These are phyloP conservation scores for Phialophora chinensis DNA, from an alignment of 2,329 filamentous ascomycete genomes.

Conservation along the genomic window DNA sequence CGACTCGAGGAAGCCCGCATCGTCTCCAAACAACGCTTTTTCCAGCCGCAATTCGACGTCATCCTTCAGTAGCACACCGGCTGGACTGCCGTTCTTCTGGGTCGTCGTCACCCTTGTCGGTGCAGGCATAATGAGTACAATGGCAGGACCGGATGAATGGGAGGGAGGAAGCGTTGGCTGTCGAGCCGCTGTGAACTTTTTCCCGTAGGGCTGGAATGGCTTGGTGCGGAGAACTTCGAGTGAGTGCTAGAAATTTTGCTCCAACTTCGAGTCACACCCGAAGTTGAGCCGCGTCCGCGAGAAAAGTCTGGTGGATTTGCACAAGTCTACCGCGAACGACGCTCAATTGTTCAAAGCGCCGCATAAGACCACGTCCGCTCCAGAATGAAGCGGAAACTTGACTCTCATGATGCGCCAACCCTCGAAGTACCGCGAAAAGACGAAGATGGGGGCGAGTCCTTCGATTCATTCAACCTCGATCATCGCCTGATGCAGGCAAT, in stretches of 20 bases:
- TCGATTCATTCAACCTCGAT: constrained; percentile 80
- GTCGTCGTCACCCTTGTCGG: constrained; percentile 11
- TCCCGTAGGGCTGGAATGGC: neutral
- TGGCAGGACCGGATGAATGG: neutral
- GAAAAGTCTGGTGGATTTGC: constrained; percentile 15
- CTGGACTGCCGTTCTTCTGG: neutral
- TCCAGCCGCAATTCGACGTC: constrained; percentile 85
- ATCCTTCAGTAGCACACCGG: constrained; percentile 68
- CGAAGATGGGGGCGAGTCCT: constrained; percentile 57
- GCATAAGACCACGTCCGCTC: neutral
- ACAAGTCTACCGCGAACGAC: neutral
- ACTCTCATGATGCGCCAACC: constrained; percentile 54
- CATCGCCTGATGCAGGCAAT: constrained; percentile 84
- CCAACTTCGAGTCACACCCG: constrained; percentile 5
- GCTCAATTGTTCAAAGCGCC: neutral
- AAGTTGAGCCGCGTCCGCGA: constrained; percentile 10
- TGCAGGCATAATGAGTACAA: constrained; percentile 8
- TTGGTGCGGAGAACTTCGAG: neutral
- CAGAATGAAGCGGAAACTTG: constrained; percentile 59
- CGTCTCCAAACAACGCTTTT: constrained; percentile 84
- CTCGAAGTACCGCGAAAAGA: constrained; percentile 40
- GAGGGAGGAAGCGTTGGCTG: neutral
- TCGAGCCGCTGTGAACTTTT: constrained; percentile 1
- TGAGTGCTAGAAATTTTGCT: neutral
- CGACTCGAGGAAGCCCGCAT: constrained; percentile 77